Conservation (phyloP, 805 yeast genomes). For the Candida chauliodis region DNA sequence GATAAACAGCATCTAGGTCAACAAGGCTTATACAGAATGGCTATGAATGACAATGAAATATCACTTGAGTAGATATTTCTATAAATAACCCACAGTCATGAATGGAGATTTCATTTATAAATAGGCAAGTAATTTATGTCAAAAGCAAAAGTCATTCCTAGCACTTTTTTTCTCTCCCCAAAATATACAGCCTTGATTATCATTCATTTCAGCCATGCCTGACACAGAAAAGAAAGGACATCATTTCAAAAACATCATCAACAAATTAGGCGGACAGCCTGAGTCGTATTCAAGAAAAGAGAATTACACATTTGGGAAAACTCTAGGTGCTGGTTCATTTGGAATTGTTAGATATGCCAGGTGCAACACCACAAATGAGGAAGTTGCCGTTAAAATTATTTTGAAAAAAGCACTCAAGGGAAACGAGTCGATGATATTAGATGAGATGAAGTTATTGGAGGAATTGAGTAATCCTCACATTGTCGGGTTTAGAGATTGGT, state of each 20-base stretch:
- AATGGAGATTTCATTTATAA: no score
- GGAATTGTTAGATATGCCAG: slow-evolving; percentile 95
- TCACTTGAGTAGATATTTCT: no score
- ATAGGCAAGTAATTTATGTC: no score
- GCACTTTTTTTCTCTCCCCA: no score
- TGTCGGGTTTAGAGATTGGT: slow-evolving; percentile 88
- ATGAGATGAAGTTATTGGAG: slow-evolving; percentile 93
- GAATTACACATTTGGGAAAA: slow-evolving; percentile 77
- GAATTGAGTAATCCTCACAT: slow-evolving; percentile 88
- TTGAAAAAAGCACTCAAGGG: slow-evolving; percentile 86
- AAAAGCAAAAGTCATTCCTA: no score
- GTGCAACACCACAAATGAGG: slow-evolving; percentile 73
- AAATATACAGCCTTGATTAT: no score
- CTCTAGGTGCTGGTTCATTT: slow-evolving; percentile 98
- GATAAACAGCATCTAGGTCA: no score
- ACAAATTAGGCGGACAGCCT: slow-evolving; percentile 71
- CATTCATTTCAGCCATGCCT: no score
- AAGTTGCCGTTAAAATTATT: slow-evolving; percentile 90
- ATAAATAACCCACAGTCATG: no score
- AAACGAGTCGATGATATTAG: slow-evolving; percentile 71
- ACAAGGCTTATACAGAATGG: no score
- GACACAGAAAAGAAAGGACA: neutral
- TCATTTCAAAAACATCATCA: slow-evolving; percentile 37
- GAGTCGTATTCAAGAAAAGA: slow-evolving; percentile 61
- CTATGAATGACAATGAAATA: no score